A percentile compares a stretch with the other conserved stretches of the same genome.
Conservation (phyloP, 768 basidiomycete genomes). For the Russula virescens region DNA sequence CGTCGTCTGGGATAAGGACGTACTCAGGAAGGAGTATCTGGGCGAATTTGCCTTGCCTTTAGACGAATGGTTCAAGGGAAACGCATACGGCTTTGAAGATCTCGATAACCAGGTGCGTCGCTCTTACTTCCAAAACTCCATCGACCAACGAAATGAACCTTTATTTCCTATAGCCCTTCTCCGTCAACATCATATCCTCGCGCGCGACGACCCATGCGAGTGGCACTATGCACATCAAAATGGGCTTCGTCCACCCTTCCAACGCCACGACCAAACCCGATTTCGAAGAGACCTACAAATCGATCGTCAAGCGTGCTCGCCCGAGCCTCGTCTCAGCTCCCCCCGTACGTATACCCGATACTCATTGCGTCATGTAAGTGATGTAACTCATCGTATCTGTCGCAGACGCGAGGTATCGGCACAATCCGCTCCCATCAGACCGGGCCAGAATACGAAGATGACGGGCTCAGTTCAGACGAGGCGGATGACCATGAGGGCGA, state of each 20-base stretch:
- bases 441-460: conserved; percentile 61
- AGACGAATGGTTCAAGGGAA: conserved; percentile 73
- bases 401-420: conserved; percentile 79
- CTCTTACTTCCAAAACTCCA: background rate
- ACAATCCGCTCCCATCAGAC: conserved; percentile 62
- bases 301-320: conserved; percentile 57
- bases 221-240: conserved; percentile 54
- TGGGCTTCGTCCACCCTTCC: conserved; percentile 49
- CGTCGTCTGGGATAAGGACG: conserved; percentile 92
- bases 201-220: conserved; percentile 42
- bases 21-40: conserved; percentile 86
- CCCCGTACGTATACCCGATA: conserved; percentile 43
- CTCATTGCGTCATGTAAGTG: background rate
- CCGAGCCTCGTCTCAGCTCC: conserved; percentile 70
- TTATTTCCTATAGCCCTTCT: conserved; percentile 38
- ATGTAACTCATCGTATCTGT: background rate
- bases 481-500: conserved; percentile 39
- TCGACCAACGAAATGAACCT: conserved; percentile 25
- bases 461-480: conserved; percentile 60
- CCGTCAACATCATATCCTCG: conserved; percentile 43
- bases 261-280: conserved; percentile 41
- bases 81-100: conserved; percentile 52
- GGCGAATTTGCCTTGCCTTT: conserved; percentile 78
- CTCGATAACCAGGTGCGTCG: conserved; percentile 59
- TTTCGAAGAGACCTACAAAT: conserved; percentile 55